phyloP scores from a whole-genome alignment of 1,284 basidiomycete genomes.

The Heterobasidion occidentale region DNA sequence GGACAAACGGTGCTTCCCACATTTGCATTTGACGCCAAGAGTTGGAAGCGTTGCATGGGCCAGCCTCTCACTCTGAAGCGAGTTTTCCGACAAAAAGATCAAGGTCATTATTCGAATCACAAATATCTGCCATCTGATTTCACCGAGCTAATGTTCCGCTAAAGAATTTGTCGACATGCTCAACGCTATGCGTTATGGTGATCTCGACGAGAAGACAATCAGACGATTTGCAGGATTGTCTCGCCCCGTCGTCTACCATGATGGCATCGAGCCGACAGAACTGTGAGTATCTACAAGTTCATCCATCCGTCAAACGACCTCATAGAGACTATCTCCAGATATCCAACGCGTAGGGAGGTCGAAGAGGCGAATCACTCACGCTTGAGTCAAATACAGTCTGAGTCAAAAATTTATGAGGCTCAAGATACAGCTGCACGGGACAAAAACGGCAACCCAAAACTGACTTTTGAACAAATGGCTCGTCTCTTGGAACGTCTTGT shows the following conservation, averaged over 20 bases:
- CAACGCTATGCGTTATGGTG: slow-evolving; percentile 63
- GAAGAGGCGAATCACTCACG: slow-evolving; percentile 46
- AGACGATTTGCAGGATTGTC: slow-evolving; percentile 53
- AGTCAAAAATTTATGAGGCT: slow-evolving; percentile 28
- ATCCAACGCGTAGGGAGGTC: slow-evolving; percentile 55
- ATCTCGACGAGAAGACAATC: slow-evolving; percentile 37
- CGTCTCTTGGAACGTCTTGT: slow-evolving; percentile 20
- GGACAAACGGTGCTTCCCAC: slow-evolving; percentile 20
- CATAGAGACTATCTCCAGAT: slow-evolving; percentile 32
- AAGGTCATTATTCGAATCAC: slow-evolving; percentile 32
- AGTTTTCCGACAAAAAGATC: slow-evolving; percentile 42
- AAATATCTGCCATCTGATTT: not conserved
- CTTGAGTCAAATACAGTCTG: slow-evolving; percentile 24
- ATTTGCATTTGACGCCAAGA: slow-evolving; percentile 64
- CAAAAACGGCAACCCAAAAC: slow-evolving; percentile 9
- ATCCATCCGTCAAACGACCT: not conserved
- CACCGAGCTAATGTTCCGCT: not conserved
- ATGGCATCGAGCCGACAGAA: slow-evolving; percentile 79
- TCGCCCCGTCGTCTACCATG: slow-evolving; percentile 50
- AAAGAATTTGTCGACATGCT: slow-evolving; percentile 64
- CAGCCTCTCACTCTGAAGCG: slow-evolving; percentile 27
- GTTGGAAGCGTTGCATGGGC: slow-evolving; percentile 45
- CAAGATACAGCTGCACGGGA: slow-evolving; percentile 26
- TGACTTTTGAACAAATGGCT: slow-evolving; percentile 13
- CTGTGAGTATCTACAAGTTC: slow-evolving; percentile 36